phyloP scores from a whole-genome alignment of 257 asterid genomes.

The Oldenlandia corymbosa region DNA sequence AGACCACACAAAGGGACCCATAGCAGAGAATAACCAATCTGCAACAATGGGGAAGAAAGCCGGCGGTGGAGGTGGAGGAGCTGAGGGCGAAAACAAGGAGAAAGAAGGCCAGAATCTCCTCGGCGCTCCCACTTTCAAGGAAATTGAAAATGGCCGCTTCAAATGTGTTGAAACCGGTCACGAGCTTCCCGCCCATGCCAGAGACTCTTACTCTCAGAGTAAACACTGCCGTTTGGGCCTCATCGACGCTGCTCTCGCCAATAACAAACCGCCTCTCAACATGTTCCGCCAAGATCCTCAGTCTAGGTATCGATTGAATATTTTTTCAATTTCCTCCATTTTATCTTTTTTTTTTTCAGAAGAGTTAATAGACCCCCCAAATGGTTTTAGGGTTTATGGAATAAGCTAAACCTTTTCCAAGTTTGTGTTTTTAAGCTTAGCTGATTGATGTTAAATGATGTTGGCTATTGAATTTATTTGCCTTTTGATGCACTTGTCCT shows the following conservation, averaged over 20 bases:
- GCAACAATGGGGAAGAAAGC: conserved; percentile 63
- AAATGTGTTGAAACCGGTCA: conserved; percentile 91
- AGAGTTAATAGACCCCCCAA: too few species aligned
- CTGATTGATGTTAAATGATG: background rate
- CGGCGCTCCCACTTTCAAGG: conserved; percentile 62
- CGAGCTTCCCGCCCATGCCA: conserved; percentile 75
- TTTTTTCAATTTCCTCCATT: too few species aligned
- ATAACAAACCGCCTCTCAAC: conserved; percentile 74
- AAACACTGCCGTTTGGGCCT: conserved; percentile 93
- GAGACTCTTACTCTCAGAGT: conserved; percentile 58
- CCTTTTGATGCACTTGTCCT: background rate
- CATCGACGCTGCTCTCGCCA: conserved; percentile 64
- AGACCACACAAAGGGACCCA: background rate
- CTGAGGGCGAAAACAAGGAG: conserved; percentile 4
- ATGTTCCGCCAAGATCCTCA: conserved; percentile 78
- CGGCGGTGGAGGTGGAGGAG: conserved; percentile 26
- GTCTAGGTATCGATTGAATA: conserved; percentile 35
- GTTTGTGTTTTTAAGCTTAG: too few species aligned
- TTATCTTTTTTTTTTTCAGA: too few species aligned
- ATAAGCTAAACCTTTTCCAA: background rate
- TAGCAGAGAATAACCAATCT: background rate
- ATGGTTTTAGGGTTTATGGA: background rate
- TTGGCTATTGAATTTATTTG: background rate
- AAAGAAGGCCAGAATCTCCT: conserved; percentile 67
- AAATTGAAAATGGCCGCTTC: conserved; percentile 69